Evolutionary conservation across 208 protist genomes (phyloP), one percentile per base, ranked within the genome.

Genomic region (Blastocrithidia nonstop): DNA sequence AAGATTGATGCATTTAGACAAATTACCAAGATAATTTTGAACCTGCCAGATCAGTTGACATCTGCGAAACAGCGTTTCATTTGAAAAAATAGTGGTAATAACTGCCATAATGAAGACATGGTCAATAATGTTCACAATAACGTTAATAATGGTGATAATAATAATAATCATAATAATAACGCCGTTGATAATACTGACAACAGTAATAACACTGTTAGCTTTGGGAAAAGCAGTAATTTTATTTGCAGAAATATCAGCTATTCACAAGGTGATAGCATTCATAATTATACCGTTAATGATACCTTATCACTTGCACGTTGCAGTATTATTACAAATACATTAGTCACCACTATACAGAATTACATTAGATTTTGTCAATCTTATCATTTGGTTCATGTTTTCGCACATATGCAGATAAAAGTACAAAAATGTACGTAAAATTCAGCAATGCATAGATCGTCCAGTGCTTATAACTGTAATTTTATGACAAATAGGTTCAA

Each of bases 1-100:
- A 87, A 88, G 49, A 42, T 82, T 38, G 45, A 52, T 3, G 73
- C 76, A 5, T 79, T 91, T 57, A 71, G 77, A 28, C 48, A 48
- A 20, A 70, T 91, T 6, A 75, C 75, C 26, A 66, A 50, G 22
- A 45, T 77, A 0, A 83, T 75, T 50, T 57, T 83, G 54, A 25
- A 56, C 24, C 75, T 65, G 8, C 36, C 64, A 6, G 47, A 47
- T 19, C 27, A 52, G 28, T 43, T 19, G 28, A 27, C 33, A 48
- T 72, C 45, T 54, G 45, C 48, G 43, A 58, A n/a, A n/a, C n/a
- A n/a, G n/a, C n/a, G n/a, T n/a, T n/a, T n/a, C n/a, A n/a, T n/a
- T n/a, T n/a, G n/a, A n/a, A n/a, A n/a, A n/a, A n/a, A n/a, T n/a
- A n/a, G n/a, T n/a, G 47, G 6, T 29, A 24, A 24, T 3, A 13